phyloP scores from a whole-genome alignment of 2,329 filamentous ascomycete species.

The Penicillium sp. region DNA sequence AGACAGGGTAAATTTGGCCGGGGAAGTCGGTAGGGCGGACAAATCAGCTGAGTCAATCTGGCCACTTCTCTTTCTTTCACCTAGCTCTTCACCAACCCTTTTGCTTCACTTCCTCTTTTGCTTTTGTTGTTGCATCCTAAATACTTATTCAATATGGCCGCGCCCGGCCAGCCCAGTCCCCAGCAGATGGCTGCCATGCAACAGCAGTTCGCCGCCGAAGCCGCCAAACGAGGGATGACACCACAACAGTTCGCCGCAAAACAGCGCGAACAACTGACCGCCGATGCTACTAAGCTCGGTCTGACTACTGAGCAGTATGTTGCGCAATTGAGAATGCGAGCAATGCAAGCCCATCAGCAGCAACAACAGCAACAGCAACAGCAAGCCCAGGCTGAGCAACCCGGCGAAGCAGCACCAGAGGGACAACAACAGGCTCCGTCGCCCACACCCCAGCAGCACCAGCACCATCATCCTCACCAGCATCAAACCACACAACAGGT shows the following conservation, averaged over 20 bases:
- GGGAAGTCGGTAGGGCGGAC: slow-evolving; percentile 18
- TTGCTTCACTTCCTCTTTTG: neutral
- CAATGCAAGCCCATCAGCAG: slow-evolving; percentile 46
- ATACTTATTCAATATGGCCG: slow-evolving; percentile 32
- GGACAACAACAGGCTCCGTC: slow-evolving; percentile 39
- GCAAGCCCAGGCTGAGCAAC: slow-evolving; percentile 35
- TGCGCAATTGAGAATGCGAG: slow-evolving; percentile 46
- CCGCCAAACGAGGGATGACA: slow-evolving; percentile 78
- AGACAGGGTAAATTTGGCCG: slow-evolving; percentile 1
- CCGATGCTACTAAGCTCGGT: slow-evolving; percentile 52
- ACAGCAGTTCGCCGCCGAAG: slow-evolving; percentile 76
- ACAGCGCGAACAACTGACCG: slow-evolving; percentile 47
- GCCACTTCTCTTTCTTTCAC: slow-evolving; percentile 24
- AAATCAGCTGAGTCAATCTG: slow-evolving; percentile 33
- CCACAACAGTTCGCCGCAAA: slow-evolving; percentile 78
- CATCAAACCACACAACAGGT: slow-evolving; percentile 48
- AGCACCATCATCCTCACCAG: slow-evolving; percentile 18
- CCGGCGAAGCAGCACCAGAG: slow-evolving; percentile 37
- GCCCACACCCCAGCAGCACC: slow-evolving; percentile 24
- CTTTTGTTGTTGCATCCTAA: neutral
- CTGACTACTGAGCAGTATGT: slow-evolving; percentile 54
- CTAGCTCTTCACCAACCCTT: slow-evolving; percentile 1
- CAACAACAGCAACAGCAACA: slow-evolving; percentile 37
- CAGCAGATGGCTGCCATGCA: slow-evolving; percentile 86
- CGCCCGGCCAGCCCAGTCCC: slow-evolving; percentile 59